Evolutionary conservation across 2,329 filamentous ascomycete species (phyloP).

Genomic region (Moelleriella libera): DNA sequence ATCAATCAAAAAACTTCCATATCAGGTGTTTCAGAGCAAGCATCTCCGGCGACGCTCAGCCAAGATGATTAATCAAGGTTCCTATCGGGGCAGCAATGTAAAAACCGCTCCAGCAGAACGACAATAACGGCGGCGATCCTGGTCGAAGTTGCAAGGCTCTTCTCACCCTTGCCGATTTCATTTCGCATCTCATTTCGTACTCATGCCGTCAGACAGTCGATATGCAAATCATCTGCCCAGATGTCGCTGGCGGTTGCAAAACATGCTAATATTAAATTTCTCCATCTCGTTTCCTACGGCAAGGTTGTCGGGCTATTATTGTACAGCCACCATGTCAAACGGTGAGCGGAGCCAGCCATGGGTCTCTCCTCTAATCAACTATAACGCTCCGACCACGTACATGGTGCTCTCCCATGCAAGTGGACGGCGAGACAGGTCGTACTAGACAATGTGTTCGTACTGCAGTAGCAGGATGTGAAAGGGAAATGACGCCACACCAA

Average conservation of each 20-base stretch:
- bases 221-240: constrained; percentile 4
- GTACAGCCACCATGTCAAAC: background rate
- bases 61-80: too few species aligned
- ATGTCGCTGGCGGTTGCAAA: background rate
- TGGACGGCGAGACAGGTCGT: background rate
- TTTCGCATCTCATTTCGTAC: constrained; percentile 8
- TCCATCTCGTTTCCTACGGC: too few species aligned
- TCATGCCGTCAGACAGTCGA: constrained; percentile 3
- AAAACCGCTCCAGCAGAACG: background rate
- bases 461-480: too few species aligned
- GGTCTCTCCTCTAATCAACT: background rate
- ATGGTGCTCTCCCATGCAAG: background rate
- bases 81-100: background rate
- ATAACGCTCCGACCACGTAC: too few species aligned
- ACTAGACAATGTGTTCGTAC: background rate
- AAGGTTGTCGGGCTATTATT: too few species aligned
- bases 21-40: too few species aligned
- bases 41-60: too few species aligned
- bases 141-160: background rate
- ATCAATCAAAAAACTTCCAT: too few species aligned
- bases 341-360: background rate
- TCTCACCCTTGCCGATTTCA: constrained; percentile 2
- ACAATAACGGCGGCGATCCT: background rate
- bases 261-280: background rate
- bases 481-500: too few species aligned